Evolutionary conservation across 306 rosid genomes (phyloP).

Genomic region (Purshia tridentata): DNA sequence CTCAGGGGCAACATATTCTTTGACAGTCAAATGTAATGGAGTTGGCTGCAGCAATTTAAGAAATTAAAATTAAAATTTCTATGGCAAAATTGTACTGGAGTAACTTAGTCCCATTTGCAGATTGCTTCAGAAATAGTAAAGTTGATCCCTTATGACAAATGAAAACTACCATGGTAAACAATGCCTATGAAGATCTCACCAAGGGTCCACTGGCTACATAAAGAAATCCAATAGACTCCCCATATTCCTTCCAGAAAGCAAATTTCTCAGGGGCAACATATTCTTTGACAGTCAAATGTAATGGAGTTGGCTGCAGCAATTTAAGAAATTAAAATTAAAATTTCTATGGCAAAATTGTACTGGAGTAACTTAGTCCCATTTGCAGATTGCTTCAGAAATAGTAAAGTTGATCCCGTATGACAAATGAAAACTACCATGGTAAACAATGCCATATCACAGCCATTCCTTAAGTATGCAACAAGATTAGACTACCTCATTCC

Average conservation of each 20-base stretch:
- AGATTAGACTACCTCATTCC: background rate
- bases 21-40: constrained; percentile 89
- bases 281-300: constrained; percentile 94
- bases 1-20: constrained; percentile 84
- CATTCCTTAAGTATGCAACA: background rate
- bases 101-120: background rate
- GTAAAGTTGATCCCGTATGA: background rate
- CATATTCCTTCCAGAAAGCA: constrained; percentile 87
- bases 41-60: constrained; percentile 73
- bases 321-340: constrained; percentile 1
- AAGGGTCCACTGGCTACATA: constrained; percentile 94
- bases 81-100: background rate
- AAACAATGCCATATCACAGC: constrained; percentile 18
- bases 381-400: background rate
- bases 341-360: background rate
- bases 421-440: constrained; percentile 18
- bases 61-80: constrained; percentile 2
- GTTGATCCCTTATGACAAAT: background rate
- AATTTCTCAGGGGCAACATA: constrained; percentile 85
- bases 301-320: constrained; percentile 87
- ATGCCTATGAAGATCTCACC: constrained; percentile 58
- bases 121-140: constrained; percentile 3
- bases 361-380: background rate
- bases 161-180: constrained; percentile 10
- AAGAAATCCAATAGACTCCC: constrained; percentile 93